These are phyloP conservation scores for Diaporthe nobilis DNA, from an alignment of 2,329 filamentous ascomycete species.

Conservation along the genomic window DNA sequence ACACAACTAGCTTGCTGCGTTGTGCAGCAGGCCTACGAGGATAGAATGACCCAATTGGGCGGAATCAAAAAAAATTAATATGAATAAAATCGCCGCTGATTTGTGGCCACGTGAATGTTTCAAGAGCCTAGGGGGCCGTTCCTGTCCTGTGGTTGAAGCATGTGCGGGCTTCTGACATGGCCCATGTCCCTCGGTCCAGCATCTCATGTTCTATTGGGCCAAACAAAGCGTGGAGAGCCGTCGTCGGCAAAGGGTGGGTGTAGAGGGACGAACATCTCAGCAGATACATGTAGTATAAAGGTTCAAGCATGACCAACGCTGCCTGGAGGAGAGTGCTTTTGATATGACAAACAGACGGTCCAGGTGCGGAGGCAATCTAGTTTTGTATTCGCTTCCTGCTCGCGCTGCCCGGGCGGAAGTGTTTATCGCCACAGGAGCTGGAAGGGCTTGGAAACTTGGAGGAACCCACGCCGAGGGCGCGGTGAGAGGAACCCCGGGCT, in stretches of 20 bases:
- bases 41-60: conserved; percentile 38
- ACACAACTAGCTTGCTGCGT: conserved; percentile 17
- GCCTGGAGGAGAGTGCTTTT: background rate
- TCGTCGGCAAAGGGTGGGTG: too few relatives aligned
- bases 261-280: background rate
- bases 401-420: background rate
- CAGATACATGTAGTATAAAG: background rate
- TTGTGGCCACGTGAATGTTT: background rate
- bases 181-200: background rate
- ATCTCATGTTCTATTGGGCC: background rate
- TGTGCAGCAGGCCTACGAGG: conserved; percentile 24
- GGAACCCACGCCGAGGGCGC: conserved; percentile 7
- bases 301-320: background rate
- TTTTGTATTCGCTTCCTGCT: background rate
- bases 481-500: conserved; percentile 14
- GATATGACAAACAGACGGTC: too few relatives aligned
- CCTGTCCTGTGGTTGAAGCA: background rate
- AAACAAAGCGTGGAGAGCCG: background rate
- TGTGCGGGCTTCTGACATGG: background rate
- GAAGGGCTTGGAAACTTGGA: background rate
- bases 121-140: background rate
- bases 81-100: background rate
- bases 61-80: conserved; percentile 30
- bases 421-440: background rate
- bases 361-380: background rate